A percentile compares a stretch with the other conserved stretches of the same genome.
Conservation (phyloP, 331 rosid genomes). For the Quercus phellos region DNA sequence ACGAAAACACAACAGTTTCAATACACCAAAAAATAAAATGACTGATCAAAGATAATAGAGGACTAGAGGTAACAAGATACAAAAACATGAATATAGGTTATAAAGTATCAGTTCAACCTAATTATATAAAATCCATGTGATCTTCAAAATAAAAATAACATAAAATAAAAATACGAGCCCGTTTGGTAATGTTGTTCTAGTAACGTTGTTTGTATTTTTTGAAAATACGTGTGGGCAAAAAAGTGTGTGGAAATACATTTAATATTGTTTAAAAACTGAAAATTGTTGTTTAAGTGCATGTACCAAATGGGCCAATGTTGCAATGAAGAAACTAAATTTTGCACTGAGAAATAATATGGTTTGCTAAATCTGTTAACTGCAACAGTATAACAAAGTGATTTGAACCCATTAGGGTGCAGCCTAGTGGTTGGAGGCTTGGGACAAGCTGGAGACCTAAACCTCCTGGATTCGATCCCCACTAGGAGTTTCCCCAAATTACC, state of each 20-base stretch:
- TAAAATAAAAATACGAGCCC: not conserved
- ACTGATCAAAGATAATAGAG: not conserved
- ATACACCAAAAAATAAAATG: not conserved
- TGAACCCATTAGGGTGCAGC: not conserved
- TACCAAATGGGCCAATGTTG: too few relatives aligned
- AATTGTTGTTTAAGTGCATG: too few relatives aligned
- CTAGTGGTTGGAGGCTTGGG: too few relatives aligned
- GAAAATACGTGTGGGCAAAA: too few relatives aligned
- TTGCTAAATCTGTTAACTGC: not conserved
- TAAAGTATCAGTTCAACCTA: not conserved
- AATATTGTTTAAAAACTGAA: too few relatives aligned
- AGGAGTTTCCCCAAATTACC: too few relatives aligned
- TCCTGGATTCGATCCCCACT: too few relatives aligned
- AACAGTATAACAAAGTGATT: not conserved
- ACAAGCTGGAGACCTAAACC: too few relatives aligned
- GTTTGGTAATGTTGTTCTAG: too few relatives aligned
- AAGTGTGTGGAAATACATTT: too few relatives aligned
- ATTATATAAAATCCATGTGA: not conserved
- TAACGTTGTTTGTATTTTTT: too few relatives aligned
- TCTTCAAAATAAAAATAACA: not conserved
- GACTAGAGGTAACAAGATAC: not conserved
- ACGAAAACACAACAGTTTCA: not conserved
- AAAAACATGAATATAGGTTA: not conserved
- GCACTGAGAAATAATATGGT: not conserved
- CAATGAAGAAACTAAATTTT: not conserved